Conservation (phyloP, 2,329 filamentous ascomycete genomes). For the Dactylellina haptotyla region DNA sequence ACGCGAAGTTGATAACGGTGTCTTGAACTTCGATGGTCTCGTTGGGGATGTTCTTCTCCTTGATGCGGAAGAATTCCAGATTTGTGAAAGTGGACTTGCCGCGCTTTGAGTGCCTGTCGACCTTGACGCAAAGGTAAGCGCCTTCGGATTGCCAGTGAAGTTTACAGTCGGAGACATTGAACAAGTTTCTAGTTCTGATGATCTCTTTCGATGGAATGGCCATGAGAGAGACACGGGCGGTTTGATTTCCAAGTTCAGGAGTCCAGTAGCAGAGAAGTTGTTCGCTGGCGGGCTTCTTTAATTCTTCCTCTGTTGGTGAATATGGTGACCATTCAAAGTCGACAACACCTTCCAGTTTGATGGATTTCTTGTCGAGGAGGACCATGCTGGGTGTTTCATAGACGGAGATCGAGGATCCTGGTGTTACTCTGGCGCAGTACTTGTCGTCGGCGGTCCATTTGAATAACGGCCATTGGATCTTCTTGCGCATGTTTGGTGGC, state of each 20-base stretch:
- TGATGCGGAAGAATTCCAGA: constrained; percentile 96
- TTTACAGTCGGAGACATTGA: constrained; percentile 97
- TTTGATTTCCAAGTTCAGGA: constrained; percentile 96
- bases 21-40: constrained; percentile 99
- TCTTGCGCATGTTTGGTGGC: constrained; percentile 76
- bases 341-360: constrained; percentile 96
- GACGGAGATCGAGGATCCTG: constrained; percentile 86
- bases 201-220: constrained; percentile 93
- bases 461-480: constrained; percentile 98
- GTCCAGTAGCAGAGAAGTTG: constrained; percentile 99
- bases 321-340: constrained; percentile 98
- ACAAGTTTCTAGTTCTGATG: constrained; percentile 92
- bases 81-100: constrained; percentile 92
- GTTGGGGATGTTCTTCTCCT: constrained; percentile 96
- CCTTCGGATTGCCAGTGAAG: constrained; percentile 98
- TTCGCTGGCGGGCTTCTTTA: constrained; percentile 81
- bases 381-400: constrained; percentile 92
- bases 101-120: constrained; percentile 97
- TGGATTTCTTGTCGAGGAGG: constrained; percentile 85
- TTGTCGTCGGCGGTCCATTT: constrained; percentile 99
- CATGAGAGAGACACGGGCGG: constrained; percentile 96
- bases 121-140: constrained; percentile 95
- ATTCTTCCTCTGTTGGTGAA: constrained; percentile 79
- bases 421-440: constrained; percentile 91
- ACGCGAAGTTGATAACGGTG: constrained; percentile 98